A percentile compares a stretch with the other conserved stretches of the same genome.
These are phyloP conservation scores for Aotearoamyces nothofagi DNA, from an alignment of 2,329 filamentous ascomycete genomes.

Conservation along the genomic window DNA sequence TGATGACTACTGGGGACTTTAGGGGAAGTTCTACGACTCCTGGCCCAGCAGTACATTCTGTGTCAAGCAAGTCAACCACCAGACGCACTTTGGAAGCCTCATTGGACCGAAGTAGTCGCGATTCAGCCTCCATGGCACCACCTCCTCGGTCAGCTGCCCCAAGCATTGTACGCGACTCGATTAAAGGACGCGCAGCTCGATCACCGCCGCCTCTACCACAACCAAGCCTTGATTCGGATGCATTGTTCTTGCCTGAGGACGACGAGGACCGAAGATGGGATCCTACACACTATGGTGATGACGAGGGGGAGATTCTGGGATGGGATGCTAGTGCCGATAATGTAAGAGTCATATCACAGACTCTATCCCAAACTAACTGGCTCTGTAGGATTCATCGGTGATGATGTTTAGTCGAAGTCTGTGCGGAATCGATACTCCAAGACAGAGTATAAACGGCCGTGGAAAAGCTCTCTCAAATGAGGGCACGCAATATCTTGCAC, in stretches of 20 bases:
- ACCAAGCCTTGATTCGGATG: constrained; percentile 45
- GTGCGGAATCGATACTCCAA: constrained; percentile 7
- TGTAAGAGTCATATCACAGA: constrained; percentile 26
- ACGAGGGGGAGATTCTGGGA: constrained; percentile 50
- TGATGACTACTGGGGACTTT: constrained; percentile 65
- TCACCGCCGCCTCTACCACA: constrained; percentile 38
- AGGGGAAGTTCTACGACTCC: constrained; percentile 14
- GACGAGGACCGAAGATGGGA: constrained; percentile 63
- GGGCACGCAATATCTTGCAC: constrained; percentile 35
- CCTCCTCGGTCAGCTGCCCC: constrained; percentile 10
- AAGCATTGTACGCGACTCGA: constrained; percentile 8
- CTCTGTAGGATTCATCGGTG: constrained; percentile 12
- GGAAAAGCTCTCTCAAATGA: neutral
- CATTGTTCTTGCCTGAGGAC: constrained; percentile 49
- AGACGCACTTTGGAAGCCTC: constrained; percentile 15
- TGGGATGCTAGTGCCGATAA: constrained; percentile 58
- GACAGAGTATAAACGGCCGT: constrained; percentile 5
- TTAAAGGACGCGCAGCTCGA: constrained; percentile 22
- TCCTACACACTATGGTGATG: constrained; percentile 49
- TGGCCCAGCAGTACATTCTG: constrained; percentile 11
- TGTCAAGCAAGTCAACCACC: constrained; percentile 13
- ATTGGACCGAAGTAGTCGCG: constrained; percentile 10
- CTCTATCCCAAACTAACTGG: too few relatives aligned
- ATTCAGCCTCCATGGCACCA: constrained; percentile 12
- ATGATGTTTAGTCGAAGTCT: constrained; percentile 9